These are phyloP conservation scores for Citrus australasica DNA, from an alignment of 345 rosid genomes.

Conservation along the genomic window DNA sequence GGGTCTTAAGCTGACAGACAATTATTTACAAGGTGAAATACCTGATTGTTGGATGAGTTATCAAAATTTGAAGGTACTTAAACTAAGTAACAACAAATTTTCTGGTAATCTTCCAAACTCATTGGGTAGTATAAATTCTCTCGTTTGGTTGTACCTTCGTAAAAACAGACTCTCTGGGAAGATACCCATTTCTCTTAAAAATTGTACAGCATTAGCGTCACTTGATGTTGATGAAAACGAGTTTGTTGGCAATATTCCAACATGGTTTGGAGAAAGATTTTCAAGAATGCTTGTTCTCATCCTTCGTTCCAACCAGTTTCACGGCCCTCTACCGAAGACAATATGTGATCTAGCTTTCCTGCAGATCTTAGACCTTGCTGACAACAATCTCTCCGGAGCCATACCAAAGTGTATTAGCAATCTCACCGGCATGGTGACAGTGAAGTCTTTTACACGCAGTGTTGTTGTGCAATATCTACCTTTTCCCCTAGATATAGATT, in stretches of 20 bases:
- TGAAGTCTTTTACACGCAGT: background rate
- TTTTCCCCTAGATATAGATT: background rate
- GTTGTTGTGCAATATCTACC: background rate
- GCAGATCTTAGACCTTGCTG: constrained; percentile 4
- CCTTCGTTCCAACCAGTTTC: background rate
- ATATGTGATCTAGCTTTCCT: background rate
- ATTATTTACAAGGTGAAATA: constrained; percentile 7
- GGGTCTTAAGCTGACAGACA: constrained; percentile 32
- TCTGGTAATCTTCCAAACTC: no score
- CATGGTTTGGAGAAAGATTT: constrained; percentile 2
- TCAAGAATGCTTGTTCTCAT: background rate
- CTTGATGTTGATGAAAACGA: background rate
- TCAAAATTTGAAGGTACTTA: no score
- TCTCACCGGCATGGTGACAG: background rate
- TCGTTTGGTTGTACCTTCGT: background rate
- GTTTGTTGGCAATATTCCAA: background rate
- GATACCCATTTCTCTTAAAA: background rate
- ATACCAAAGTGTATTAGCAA: constrained; percentile 12
- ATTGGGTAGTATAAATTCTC: background rate
- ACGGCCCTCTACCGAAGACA: constrained; percentile 4
- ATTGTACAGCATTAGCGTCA: background rate
- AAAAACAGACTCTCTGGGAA: background rate
- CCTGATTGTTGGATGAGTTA: no score
- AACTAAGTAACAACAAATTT: no score
- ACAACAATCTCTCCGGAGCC: constrained; percentile 3